Evolutionary conservation across 2,329 filamentous ascomycete genomes (phyloP), one percentile per base, ranked within the genome.

Genomic region (Xylaria sp.): DNA sequence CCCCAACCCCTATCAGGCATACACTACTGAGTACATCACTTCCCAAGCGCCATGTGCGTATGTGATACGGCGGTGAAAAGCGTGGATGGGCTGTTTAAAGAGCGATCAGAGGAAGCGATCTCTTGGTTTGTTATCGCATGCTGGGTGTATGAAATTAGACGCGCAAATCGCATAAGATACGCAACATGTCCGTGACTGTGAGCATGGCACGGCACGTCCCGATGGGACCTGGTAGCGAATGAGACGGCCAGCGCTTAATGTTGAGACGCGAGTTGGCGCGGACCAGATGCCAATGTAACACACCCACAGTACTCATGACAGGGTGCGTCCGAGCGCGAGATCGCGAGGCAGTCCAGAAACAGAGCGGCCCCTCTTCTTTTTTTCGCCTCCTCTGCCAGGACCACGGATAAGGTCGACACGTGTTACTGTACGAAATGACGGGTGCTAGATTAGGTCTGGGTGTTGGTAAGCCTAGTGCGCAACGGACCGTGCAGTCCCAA

Each of bases 221-320:
- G 35, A 31, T 38, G 56, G 51, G 35, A 52, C 25, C 28, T 33
- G 61, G 61, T 56, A 60, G 56, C 56, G 55, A 60, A 64, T 64
- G 46, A 37, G 57, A 43, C 40, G 38, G 12, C 33, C 35, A 23
- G 51, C 52, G 38, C 33, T 43, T 21, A 52, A 37, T 40, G 15
- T 25, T 50, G 23, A 38, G 49, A 51, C 11, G 60, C 43, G 47
- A 17, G 17, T 63, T 23, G 56, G 51, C 19, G 45, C 47, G 35
- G 45, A 31, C 25, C 14, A 21, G 4, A 60, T 23, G 52, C 19
- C 28, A 33, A 63, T 53, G 57, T 45, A 53, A 47, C 47, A 56
- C 61, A 53, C 47, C 57, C 23, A 31, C 25, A 56, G 38, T 2
- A 38, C 31, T 4, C 19, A 35, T 12, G 28, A 52, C 45, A 47